phyloP scores from a whole-genome alignment of 495 filamentous ascomycete species.

The Elasticomyces elasticus region DNA sequence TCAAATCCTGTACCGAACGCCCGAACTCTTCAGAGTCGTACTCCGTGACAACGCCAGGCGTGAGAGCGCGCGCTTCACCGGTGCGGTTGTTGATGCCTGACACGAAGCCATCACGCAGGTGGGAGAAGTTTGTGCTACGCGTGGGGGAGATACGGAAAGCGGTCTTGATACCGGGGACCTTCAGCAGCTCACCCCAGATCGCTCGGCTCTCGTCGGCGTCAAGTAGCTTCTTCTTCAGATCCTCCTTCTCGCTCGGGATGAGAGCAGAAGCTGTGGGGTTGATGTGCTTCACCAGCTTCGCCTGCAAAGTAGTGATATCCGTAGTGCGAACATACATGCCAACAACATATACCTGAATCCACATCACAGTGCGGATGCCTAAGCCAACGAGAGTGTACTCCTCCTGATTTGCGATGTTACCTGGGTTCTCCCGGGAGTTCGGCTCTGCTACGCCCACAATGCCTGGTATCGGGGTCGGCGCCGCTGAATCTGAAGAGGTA shows the following conservation, averaged over 20 bases:
- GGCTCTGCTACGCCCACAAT: constrained; percentile 19
- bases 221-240: constrained; percentile 55
- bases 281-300: constrained; percentile 39
- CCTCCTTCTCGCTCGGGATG: constrained; percentile 65
- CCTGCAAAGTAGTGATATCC: constrained; percentile 55
- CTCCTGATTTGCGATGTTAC: constrained; percentile 27
- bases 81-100: constrained; percentile 67
- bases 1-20: constrained; percentile 60
- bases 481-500: constrained; percentile 24
- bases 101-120: constrained; percentile 85
- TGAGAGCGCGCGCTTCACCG: constrained; percentile 29
- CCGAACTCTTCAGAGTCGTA: constrained; percentile 65
- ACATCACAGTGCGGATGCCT: constrained; percentile 74
- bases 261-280: constrained; percentile 61
- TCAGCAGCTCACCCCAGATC: constrained; percentile 64
- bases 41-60: constrained; percentile 16
- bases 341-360: constrained; percentile 90
- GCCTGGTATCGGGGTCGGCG: not conserved
- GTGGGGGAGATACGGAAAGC: constrained; percentile 72
- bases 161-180: constrained; percentile 38
- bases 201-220: constrained; percentile 56
- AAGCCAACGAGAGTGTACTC: constrained; percentile 84
- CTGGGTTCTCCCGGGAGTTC: constrained; percentile 22
- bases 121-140: constrained; percentile 81
- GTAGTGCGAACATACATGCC: constrained; percentile 77